A percentile compares a stretch with the other conserved stretches of the same genome.
Evolutionary conservation across 257 asterid species (phyloP).

Genomic region (Penstemon eatonii): DNA sequence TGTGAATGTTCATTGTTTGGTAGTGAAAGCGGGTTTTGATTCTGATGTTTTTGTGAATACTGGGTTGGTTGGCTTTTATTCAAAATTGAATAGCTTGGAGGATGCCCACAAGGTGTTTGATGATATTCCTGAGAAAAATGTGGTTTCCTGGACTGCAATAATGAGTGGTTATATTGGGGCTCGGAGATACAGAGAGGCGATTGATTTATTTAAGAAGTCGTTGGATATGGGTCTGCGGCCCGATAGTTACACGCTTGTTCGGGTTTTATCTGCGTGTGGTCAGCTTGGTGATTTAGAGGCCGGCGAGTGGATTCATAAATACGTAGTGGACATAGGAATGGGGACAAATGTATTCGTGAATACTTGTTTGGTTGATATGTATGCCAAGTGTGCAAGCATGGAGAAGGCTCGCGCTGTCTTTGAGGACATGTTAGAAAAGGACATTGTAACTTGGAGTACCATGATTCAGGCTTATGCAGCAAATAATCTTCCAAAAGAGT

Average conservation of each 20-base stretch:
- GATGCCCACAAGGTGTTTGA: constrained; percentile 17
- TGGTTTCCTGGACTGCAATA: constrained; percentile 12
- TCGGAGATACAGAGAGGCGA: constrained; percentile 5
- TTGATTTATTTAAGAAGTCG: constrained; percentile 2
- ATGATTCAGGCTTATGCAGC: constrained; percentile 18
- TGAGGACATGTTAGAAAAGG: constrained; percentile 11
- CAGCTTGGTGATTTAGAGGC: background rate
- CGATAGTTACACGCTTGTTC: background rate
- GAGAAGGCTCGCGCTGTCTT: constrained; percentile 19
- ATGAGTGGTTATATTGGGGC: background rate
- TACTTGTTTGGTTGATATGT: constrained; percentile 6
- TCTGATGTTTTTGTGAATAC: constrained; percentile 7
- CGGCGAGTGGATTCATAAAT: constrained; percentile 5
- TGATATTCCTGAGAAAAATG: constrained; percentile 15
- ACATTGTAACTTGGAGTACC: constrained; percentile 19
- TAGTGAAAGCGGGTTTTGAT: constrained; percentile 9
- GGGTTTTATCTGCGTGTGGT: constrained; percentile 16
- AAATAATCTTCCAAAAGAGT: constrained; percentile 15
- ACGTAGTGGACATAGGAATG: background rate
- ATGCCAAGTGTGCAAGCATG: constrained; percentile 21
- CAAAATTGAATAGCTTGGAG: background rate
- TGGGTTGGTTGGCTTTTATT: constrained; percentile 12
- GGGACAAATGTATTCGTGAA: constrained; percentile 8
- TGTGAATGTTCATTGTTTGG: constrained; percentile 1
- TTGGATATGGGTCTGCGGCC: constrained; percentile 11